These are phyloP conservation scores for Phytophthora colocasiae DNA, from an alignment of 352 stramenopile genomes.

Conservation along the genomic window DNA sequence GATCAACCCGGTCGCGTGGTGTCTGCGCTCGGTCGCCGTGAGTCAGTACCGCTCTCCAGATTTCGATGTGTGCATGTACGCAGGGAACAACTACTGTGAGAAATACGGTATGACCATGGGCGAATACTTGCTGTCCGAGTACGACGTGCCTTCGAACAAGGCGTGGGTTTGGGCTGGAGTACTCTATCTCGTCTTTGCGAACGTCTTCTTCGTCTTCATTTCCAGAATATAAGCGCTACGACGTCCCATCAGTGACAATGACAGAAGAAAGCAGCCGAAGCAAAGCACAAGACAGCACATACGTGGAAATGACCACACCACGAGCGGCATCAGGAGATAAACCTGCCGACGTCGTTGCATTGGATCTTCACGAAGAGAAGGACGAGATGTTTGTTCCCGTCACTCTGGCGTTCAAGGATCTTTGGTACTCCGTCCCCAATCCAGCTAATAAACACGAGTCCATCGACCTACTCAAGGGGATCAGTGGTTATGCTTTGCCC, in stretches of 20 bases:
- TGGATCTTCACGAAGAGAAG: constrained; percentile 17
- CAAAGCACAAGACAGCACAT: too few relatives aligned
- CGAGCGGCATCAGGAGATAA: constrained; percentile 1
- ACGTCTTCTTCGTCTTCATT: constrained; percentile 32
- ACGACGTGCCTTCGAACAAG: constrained; percentile 38
- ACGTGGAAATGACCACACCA: constrained; percentile 5
- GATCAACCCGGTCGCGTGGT: constrained; percentile 61
- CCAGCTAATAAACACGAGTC: constrained; percentile 31
- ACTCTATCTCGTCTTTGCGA: constrained; percentile 25
- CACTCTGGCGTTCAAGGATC: constrained; percentile 41
- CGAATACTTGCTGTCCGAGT: constrained; percentile 36
- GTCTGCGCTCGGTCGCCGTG: constrained; percentile 37
- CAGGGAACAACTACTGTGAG: constrained; percentile 28
- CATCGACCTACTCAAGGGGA: constrained; percentile 73
- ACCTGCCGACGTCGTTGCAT: constrained; percentile 12
- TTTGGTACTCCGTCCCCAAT: constrained; percentile 38
- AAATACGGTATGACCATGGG: constrained; percentile 38
- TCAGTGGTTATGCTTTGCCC: constrained; percentile 56
- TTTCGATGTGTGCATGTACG: constrained; percentile 39
- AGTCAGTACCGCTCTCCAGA: constrained; percentile 41
- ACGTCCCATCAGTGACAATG: constrained; percentile 3
- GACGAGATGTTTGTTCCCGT: constrained; percentile 32
- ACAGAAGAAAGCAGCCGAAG: too few relatives aligned
- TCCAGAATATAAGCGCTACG: constrained; percentile 36
- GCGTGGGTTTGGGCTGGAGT: constrained; percentile 33